Base-by-base conservation (phyloP, 768 basidiomycete genomes). In the Psilocybe cubensis region DNA sequence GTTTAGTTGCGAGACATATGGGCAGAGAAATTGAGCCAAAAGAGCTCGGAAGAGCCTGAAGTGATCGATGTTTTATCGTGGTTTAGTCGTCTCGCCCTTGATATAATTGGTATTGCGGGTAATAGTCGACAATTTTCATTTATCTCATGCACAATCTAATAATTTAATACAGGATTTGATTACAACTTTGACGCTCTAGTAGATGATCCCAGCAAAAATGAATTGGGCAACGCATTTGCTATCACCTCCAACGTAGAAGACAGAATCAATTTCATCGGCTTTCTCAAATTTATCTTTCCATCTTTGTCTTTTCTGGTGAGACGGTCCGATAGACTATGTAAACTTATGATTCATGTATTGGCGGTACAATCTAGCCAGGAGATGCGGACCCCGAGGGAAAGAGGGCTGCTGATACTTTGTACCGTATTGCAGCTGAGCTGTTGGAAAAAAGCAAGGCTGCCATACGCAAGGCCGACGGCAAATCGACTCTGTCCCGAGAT, bases 101-200 rank as follows among this genome's bases (percentile, higher is more conserved):
- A 92, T 61, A 81, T 89, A 52, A 91, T 94, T 51, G 90, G 90
- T 8, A 75, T 88, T 42, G 86, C 76, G 74, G 85, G 88, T 62
- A 74, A n/a, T n/a, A n/a, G n/a, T n/a, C n/a, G n/a, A n/a, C n/a
- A 71, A 63, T 82, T 79, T 64, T 23, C 14, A n/a, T 45, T 24
- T 14, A 8, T 21, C 4, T 20, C 18, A 11, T 10, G 25, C 24
- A 7, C 24, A 20, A 44, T 23, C 6, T 20, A 5, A 20, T 17
- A 44, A 8, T 4, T 44, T 12, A 4, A 18, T 17, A 1, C 25
- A 70, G 69, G 69, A 1, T 73, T 70, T 61, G 71, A 65, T 52
- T 74, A 73, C 54, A 61, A 64, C 8, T 70, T 72, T 40, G 54
- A 70, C 24, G 62, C 68, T 25, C 58, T 68, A 52, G 59, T 56